Evolutionary conservation across 2,329 filamentous ascomycete genomes (phyloP), one percentile per base, ranked within the genome.

Genomic region (Phialophora verrucosa): DNA sequence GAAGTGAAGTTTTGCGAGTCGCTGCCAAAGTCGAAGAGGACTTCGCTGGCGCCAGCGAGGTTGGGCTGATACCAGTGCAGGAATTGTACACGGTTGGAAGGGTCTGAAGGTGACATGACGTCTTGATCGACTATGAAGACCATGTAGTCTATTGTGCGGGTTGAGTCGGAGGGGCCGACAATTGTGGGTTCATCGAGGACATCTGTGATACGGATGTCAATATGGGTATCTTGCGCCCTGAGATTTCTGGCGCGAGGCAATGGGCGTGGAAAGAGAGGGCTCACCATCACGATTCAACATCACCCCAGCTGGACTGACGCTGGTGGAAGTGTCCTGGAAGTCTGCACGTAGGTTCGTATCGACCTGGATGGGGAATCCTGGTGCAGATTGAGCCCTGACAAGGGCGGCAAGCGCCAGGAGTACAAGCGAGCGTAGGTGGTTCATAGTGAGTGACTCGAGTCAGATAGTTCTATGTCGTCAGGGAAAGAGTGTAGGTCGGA

Each of bases 51-150:
- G 20, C 65, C 64, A n/a, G 57, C 59, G n/a, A 69, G 67, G 27
- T 69, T 66, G 31, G 68, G 69, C 47, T 67, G 62, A 49, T 63
- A 69, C 47, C 56, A 70, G 25, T 71, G 69, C 6, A 71, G 61
- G 8, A 70, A 63, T 44, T 69, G 57, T 6, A 63, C 56, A 10
- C 62, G 53, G 12, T 38, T 20, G 29, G 58, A 57, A n/a, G 53
- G 58, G 12, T 57, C 49, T 11, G 59, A 31, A n/a, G 65, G 57
- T 3, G 56, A 50, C 23, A 51, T 42, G 29, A 68, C 65, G 32
- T 70, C 68, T 51, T 68, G 66, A 56, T 71, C 69, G 23, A 71
- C 49, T 57, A 71, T 68, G 66, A 71, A 70, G 25, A 66, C 25
- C 56, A 70, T 63, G 55, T 66, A 71, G 23, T 60, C 66, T 32